phyloP scores from a whole-genome alignment of 371 early-diverging fungal genomes.

The Mycotypha africana region DNA sequence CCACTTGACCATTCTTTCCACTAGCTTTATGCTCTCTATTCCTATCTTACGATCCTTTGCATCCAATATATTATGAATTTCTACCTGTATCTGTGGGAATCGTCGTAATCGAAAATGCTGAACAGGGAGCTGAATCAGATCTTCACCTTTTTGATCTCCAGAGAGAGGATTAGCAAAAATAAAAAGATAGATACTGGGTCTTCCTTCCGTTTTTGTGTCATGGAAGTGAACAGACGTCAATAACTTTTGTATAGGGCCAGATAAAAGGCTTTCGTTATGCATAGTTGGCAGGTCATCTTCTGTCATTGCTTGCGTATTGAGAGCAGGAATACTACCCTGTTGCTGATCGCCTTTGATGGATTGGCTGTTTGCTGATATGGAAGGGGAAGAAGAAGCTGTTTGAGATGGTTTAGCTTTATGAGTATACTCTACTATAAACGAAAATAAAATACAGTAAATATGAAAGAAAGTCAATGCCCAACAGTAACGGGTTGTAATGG shows the following conservation, averaged over 20 bases:
- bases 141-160: conserved; percentile 53
- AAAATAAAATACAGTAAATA: no score
- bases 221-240: conserved; percentile 16
- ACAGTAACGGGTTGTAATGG: no score
- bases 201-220: conserved; percentile 17
- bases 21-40: conserved; percentile 23
- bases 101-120: conserved; percentile 54
- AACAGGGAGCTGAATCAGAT: conserved; percentile 42
- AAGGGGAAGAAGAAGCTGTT: no score
- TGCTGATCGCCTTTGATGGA: no score
- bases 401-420: no score
- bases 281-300: conserved; percentile 1
- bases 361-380: no score
- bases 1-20: conserved; percentile 24
- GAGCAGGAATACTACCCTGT: no score
- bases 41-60: conserved; percentile 39
- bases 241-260: no score
- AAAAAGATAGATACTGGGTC: conserved; percentile 48
- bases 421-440: no score
- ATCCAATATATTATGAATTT: conserved; percentile 55
- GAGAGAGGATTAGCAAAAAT: conserved; percentile 62
- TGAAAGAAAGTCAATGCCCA: no score
- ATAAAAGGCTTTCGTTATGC: neutral
- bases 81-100: conserved; percentile 54
- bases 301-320: no score